phyloP scores from a whole-genome alignment of 305 asterid genomes.

The Fraxinus ornus region DNA sequence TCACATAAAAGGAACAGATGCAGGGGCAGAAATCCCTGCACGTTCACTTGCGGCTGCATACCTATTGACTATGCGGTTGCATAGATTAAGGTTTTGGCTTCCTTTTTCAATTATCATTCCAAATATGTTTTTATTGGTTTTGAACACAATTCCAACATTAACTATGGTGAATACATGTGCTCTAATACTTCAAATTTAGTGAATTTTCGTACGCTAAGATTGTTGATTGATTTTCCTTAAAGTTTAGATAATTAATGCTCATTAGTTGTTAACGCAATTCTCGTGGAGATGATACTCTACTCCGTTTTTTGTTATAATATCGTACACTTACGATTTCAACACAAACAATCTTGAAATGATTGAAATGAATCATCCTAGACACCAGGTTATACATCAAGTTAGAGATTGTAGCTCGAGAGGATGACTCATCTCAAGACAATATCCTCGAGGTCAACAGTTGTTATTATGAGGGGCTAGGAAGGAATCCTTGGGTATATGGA shows the following conservation, averaged over 20 bases:
- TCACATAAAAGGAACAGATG: too few relatives aligned
- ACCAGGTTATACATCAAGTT: background rate
- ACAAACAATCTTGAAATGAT: background rate
- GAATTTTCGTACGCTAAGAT: background rate
- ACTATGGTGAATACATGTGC: background rate
- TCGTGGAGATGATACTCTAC: background rate
- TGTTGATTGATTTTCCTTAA: background rate
- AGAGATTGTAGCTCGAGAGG: background rate
- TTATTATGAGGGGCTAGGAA: background rate
- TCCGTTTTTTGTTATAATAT: background rate
- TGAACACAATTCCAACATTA: too few relatives aligned
- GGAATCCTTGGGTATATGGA: background rate
- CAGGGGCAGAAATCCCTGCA: too few relatives aligned
- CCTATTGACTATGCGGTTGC: too few relatives aligned
- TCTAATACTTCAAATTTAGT: background rate
- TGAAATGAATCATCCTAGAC: background rate
- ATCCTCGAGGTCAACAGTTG: background rate
- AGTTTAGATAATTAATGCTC: background rate
- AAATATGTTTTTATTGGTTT: too few relatives aligned
- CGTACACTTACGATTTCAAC: background rate
- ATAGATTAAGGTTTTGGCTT: too few relatives aligned
- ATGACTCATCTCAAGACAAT: too few relatives aligned
- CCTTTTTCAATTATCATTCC: too few relatives aligned
- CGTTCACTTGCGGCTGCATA: too few relatives aligned
- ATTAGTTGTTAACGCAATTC: background rate